Conservation (phyloP, 202 grass and related monocot genomes). For the Sporobolus alterniflorus region DNA sequence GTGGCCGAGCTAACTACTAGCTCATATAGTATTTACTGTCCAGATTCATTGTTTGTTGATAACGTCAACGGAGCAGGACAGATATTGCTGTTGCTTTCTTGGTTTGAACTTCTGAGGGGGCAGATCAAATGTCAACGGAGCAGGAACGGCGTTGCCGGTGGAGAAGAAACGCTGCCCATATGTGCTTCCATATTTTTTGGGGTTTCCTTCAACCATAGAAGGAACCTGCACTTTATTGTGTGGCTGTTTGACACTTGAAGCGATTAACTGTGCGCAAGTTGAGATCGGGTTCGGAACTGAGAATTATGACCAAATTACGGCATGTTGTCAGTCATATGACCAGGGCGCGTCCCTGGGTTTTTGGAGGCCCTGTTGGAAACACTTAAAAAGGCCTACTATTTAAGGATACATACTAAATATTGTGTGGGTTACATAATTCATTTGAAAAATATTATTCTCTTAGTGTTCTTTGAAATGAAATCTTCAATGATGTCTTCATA, state of each 20-base stretch:
- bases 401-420: too few species aligned
- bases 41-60: neutral
- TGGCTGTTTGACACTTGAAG: neutral
- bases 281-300: too few species aligned
- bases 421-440: too few species aligned
- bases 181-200: neutral
- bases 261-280: neutral
- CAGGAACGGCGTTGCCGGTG: neutral
- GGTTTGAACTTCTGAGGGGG: neutral
- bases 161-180: neutral
- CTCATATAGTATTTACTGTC: neutral
- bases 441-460: too few species aligned
- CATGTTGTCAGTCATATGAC: too few species aligned
- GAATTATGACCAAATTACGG: too few species aligned
- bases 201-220: neutral
- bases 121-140: conserved; percentile 19
- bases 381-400: too few species aligned
- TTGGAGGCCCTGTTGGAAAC: too few species aligned
- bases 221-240: neutral
- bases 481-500: too few species aligned
- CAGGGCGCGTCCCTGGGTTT: too few species aligned
- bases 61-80: conserved; percentile 10
- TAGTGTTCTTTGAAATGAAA: too few species aligned
- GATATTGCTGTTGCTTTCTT: neutral
- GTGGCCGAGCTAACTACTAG: neutral